These are phyloP conservation scores for Salix arbutifolia DNA, from an alignment of 345 rosid species.

Conservation along the genomic window DNA sequence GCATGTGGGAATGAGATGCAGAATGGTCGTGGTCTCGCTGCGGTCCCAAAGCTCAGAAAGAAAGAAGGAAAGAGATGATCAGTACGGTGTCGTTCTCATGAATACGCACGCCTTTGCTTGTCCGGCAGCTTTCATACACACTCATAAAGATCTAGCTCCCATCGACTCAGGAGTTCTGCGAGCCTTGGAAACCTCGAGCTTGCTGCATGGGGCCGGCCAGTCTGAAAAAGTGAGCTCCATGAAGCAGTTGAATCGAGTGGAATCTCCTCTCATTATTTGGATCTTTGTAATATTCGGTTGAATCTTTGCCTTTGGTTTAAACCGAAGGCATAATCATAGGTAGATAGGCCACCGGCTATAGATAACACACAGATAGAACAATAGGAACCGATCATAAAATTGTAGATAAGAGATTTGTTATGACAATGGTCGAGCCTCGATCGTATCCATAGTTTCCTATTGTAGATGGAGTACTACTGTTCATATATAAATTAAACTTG, in stretches of 20 bases:
- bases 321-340: no score
- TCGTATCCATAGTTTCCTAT: no score
- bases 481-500: background rate
- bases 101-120: slow-evolving; percentile 16
- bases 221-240: background rate
- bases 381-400: background rate
- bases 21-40: background rate
- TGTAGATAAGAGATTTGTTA: background rate
- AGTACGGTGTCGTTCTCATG: slow-evolving; percentile 9
- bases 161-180: background rate
- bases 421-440: background rate
- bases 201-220: background rate
- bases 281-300: no score
- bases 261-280: background rate
- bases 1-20: background rate
- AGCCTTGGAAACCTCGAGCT: background rate
- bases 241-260: background rate
- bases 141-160: background rate
- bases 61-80: background rate
- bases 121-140: slow-evolving; percentile 15
- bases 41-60: background rate
- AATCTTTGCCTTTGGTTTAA: no score
- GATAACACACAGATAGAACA: background rate
- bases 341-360: no score
- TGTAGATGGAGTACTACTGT: no score